These are phyloP conservation scores for Malus hybrid DNA, from an alignment of 331 rosid genomes.

Conservation along the genomic window DNA sequence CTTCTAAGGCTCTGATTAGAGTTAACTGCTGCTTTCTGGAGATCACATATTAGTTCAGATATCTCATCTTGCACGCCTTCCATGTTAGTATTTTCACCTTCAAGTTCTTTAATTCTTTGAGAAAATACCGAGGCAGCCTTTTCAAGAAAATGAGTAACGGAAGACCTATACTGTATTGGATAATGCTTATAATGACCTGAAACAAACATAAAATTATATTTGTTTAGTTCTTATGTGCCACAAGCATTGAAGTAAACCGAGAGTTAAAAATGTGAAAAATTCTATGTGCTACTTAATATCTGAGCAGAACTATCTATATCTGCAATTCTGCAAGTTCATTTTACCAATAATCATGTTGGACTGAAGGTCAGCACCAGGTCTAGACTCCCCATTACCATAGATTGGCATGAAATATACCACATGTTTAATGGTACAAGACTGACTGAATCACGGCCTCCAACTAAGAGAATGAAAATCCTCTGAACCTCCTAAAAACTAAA, in stretches of 20 bases:
- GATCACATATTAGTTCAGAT: constrained; percentile 75
- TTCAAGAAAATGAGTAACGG: constrained; percentile 57
- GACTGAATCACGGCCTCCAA: not conserved
- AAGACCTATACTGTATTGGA: constrained; percentile 70
- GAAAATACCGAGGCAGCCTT: constrained; percentile 52
- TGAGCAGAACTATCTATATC: not conserved
- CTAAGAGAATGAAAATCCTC: not conserved
- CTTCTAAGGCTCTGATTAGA: constrained; percentile 80
- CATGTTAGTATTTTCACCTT: constrained; percentile 40
- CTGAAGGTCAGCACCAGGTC: no score
- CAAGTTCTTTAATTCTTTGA: constrained; percentile 35
- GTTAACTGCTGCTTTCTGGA: constrained; percentile 72
- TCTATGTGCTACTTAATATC: not conserved
- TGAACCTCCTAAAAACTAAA: not conserved
- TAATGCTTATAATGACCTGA: constrained; percentile 70
- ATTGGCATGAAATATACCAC: not conserved
- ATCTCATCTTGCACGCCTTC: constrained; percentile 60
- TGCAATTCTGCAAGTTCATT: not conserved
- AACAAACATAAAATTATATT: constrained; percentile 1
- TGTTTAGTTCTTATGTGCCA: not conserved
- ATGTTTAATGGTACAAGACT: not conserved
- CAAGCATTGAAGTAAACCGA: not conserved
- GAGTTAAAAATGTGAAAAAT: not conserved
- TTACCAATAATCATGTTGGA: not conserved
- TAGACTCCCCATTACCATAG: no score